A percentile compares a stretch with the other conserved stretches of the same genome.
phyloP scores from a whole-genome alignment of 192 early-diverging fungal species.

The Coemansia sp. region DNA sequence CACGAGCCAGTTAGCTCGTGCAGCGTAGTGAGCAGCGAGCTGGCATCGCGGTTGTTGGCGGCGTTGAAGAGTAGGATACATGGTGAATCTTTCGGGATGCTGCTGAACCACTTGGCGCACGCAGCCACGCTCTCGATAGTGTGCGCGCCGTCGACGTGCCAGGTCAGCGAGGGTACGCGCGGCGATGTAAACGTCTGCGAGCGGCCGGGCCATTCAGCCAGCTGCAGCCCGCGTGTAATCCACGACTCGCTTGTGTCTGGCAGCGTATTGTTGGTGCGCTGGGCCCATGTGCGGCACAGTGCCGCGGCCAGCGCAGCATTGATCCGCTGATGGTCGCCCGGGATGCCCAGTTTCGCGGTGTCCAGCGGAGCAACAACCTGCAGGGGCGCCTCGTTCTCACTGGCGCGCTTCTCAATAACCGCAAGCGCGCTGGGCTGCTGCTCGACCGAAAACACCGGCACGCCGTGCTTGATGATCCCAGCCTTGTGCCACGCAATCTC shows the following conservation, averaged over 20 bases:
- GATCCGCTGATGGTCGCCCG: conserved; percentile 78
- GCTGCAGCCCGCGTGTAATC: conserved; percentile 55
- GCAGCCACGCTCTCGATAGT: conserved; percentile 81
- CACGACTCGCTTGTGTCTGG: background rate
- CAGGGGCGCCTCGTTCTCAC: conserved; percentile 58
- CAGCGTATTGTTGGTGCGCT: conserved; percentile 15
- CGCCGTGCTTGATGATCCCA: conserved; percentile 73
- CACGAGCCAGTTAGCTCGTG: no score
- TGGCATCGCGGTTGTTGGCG: conserved; percentile 70
- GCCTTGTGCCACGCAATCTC: conserved; percentile 84
- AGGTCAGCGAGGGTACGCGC: conserved; percentile 54
- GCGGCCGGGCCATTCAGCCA: conserved; percentile 85
- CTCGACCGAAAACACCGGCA: conserved; percentile 67
- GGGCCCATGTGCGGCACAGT: conserved; percentile 70
- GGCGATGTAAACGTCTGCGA: conserved; percentile 65
- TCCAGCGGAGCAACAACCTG: conserved; percentile 24
- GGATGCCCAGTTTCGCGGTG: conserved; percentile 57
- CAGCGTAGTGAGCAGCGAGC: conserved; percentile 67
- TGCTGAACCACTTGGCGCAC: conserved; percentile 55
- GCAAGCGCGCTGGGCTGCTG: conserved; percentile 68
- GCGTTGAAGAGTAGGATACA: conserved; percentile 86
- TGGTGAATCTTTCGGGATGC: background rate
- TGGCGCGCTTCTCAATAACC: conserved; percentile 67
- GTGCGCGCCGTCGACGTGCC: conserved; percentile 95
- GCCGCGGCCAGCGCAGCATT: conserved; percentile 83